These are phyloP conservation scores for Xylariaceae sp. DNA, from an alignment of 2,329 filamentous ascomycete genomes.

Conservation along the genomic window DNA sequence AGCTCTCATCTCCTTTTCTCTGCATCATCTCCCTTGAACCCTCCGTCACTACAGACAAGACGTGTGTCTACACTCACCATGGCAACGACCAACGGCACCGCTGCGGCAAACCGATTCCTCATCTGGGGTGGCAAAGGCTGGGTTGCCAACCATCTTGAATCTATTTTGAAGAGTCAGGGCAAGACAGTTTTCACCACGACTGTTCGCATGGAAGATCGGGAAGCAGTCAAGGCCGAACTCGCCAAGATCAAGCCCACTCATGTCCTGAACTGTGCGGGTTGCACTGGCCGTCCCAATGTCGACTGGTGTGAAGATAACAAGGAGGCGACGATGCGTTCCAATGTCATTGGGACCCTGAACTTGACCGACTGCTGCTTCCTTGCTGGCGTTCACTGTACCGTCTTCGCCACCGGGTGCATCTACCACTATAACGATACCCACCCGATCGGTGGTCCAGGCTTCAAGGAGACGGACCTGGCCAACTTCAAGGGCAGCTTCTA, in stretches of 20 bases:
- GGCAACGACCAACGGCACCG: conserved; percentile 35
- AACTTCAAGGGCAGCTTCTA: conserved; percentile 72
- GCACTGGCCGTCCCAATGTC: conserved; percentile 68
- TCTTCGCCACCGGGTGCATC: conserved; percentile 70
- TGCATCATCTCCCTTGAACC: not conserved
- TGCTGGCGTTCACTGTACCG: conserved; percentile 63
- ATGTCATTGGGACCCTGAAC: conserved; percentile 67
- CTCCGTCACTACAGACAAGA: not conserved
- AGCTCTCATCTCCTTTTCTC: too few species aligned
- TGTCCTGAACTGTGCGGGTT: conserved; percentile 68
- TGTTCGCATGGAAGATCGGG: conserved; percentile 66
- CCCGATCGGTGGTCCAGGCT: conserved; percentile 62
- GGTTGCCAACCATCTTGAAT: conserved; percentile 64
- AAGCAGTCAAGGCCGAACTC: conserved; percentile 58
- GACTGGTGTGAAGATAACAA: conserved; percentile 74
- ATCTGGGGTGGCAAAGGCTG: conserved; percentile 68
- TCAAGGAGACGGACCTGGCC: conserved; percentile 62
- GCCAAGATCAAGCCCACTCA: conserved; percentile 64
- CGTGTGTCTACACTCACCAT: conserved; percentile 20
- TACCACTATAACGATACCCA: conserved; percentile 66
- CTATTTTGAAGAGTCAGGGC: conserved; percentile 59
- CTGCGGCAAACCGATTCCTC: conserved; percentile 52
- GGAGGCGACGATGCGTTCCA: conserved; percentile 67
- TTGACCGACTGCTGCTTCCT: conserved; percentile 63
- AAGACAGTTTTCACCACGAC: conserved; percentile 64